Evolutionary conservation across 2,329 filamentous ascomycete genomes (phyloP), one percentile per base, ranked within the genome.

Genomic region (Purpureocillium lavendulum): DNA sequence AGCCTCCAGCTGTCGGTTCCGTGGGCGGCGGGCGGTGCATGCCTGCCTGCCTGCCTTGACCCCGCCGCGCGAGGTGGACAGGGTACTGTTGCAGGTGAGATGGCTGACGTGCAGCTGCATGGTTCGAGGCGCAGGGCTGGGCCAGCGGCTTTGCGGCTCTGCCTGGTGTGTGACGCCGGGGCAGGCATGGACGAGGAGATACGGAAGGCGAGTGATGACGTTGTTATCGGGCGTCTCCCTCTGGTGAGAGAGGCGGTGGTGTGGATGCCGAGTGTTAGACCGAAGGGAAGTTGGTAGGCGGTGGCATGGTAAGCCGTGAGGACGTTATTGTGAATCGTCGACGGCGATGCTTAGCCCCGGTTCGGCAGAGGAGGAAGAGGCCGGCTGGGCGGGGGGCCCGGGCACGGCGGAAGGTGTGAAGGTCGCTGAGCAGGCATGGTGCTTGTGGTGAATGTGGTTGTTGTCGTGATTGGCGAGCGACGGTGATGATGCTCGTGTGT

Each of bases 281-380:
- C 21, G 21, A 26, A 10, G 21, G 10, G 21, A 26, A 5, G 21
- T 26, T 26, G 21, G 21, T 26, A 10, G 21, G 21, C n/a, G n/a
- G n/a, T n/a, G n/a, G n/a, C n/a, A n/a, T 26, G 21, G 21, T 26
- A 10, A 10, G 21, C 21, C 21, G 21, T 30, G 29, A 30, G 29
- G 29, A 12, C 6, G 11, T 12, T 4, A 13, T 30, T 7, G 15
- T 34, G 5, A 5, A 16, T 14, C 13, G 30, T 30, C 33, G 31
- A 29, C 14, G 17, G 1, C 14, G 18, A 6, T 16, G 28, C 43
- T 53, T 76, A 77, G 51, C 65, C 67, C 54, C 71, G 68, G 66
- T 78, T 80, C 57, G 77, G 77, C 46, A 81, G 72, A 61, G 77
- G 73, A 60, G 77, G 77, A 39, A 81, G 73, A 62, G 77, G 77